Evolutionary conservation across 257 asterid genomes (phyloP).

Genomic region (Craterostigma plantagineum): DNA sequence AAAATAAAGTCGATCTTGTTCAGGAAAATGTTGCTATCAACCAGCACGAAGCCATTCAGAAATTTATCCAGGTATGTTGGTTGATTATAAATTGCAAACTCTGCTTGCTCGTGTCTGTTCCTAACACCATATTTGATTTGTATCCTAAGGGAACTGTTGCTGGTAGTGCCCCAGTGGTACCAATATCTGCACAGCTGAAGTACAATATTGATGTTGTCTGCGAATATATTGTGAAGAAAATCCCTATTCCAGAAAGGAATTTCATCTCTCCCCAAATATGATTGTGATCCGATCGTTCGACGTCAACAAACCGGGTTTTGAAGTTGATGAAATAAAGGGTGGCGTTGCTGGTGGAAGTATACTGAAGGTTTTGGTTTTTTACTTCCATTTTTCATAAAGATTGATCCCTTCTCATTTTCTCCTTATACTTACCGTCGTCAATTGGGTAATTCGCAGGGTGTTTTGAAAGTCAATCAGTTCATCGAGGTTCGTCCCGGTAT

Average conservation of each 20-base stretch:
- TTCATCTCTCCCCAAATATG: slow-evolving; percentile 93
- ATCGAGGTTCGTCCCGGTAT: slow-evolving; percentile 99
- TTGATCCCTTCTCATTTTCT: neutral
- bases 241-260: slow-evolving; percentile 82
- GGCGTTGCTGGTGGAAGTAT: slow-evolving; percentile 99
- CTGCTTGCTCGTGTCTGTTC: neutral
- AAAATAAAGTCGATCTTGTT: slow-evolving; percentile 91
- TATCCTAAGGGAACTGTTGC: slow-evolving; percentile 83
- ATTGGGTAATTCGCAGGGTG: slow-evolving; percentile 45
- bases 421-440: no score
- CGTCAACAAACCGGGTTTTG: slow-evolving; percentile 95
- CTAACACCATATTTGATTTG: slow-evolving; percentile 6
- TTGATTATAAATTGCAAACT: slow-evolving; percentile 1
- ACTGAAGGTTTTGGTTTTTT: slow-evolving; percentile 43
- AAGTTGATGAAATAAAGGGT: slow-evolving; percentile 90
- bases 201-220: slow-evolving; percentile 86
- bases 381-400: neutral
- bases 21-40: slow-evolving; percentile 97
- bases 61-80: slow-evolving; percentile 59
- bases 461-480: slow-evolving; percentile 67
- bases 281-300: slow-evolving; percentile 94
- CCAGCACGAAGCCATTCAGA: slow-evolving; percentile 93
- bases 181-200: slow-evolving; percentile 93
- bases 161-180: slow-evolving; percentile 80
- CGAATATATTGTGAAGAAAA: slow-evolving; percentile 71